Percentiles rank a stretch among this genome's conserved stretches.
phyloP scores from a whole-genome alignment of 2,329 filamentous ascomycete species.

The Didymosphaeria variabile region DNA sequence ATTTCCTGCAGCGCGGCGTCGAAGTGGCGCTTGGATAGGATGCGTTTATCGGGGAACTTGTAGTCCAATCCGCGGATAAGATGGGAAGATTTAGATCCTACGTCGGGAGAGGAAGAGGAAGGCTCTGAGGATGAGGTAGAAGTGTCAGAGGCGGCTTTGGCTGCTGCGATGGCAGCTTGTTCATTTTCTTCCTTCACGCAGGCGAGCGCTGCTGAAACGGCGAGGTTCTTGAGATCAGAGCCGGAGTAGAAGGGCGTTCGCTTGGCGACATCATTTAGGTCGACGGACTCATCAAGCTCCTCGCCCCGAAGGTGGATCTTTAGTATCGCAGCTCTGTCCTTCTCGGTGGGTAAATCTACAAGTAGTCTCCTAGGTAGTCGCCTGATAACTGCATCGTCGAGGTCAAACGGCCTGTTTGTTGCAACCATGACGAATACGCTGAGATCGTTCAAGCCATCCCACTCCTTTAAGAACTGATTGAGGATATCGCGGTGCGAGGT shows the following conservation, averaged over 20 bases:
- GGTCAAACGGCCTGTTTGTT: slow-evolving; percentile 92
- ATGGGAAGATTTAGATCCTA: slow-evolving; percentile 21
- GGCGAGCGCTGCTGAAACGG: slow-evolving; percentile 79
- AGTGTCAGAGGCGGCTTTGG: slow-evolving; percentile 21
- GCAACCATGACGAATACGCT: slow-evolving; percentile 98
- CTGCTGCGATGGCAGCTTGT: slow-evolving; percentile 39
- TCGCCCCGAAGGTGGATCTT: slow-evolving; percentile 76
- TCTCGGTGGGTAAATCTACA: slow-evolving; percentile 74
- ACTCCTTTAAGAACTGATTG: slow-evolving; percentile 96
- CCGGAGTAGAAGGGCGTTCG: slow-evolving; percentile 81
- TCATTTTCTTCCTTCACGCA: slow-evolving; percentile 79
- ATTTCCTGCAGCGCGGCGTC: slow-evolving; percentile 88
- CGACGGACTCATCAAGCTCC: slow-evolving; percentile 67
- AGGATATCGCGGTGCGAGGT: slow-evolving; percentile 86
- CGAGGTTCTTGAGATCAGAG: slow-evolving; percentile 83
- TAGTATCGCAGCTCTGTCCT: slow-evolving; percentile 74
- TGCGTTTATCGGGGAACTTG: slow-evolving; percentile 73
- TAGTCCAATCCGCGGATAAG: slow-evolving; percentile 53
- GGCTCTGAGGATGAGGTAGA: slow-evolving; percentile 8
- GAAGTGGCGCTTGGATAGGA: slow-evolving; percentile 76
- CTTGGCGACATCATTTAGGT: slow-evolving; percentile 69
- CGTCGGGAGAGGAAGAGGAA: not conserved
- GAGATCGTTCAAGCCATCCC: slow-evolving; percentile 87
- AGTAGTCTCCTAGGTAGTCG: slow-evolving; percentile 76
- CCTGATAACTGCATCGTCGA: slow-evolving; percentile 87